phyloP scores from a whole-genome alignment of 2,329 filamentous ascomycete species.

The Neoscytalidium dimidiatum region DNA sequence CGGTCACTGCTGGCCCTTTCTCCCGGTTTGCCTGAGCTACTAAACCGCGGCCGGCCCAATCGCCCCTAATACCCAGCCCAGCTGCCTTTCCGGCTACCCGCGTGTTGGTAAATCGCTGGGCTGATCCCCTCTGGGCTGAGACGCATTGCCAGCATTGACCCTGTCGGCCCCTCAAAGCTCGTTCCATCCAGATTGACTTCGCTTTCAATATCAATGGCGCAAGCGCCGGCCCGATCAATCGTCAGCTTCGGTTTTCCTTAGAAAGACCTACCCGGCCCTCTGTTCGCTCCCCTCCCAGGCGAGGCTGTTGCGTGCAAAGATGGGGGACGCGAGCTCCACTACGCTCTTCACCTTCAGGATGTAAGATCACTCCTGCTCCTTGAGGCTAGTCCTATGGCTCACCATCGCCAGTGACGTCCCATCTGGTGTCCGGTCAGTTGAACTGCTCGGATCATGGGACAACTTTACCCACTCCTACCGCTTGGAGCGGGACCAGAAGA shows the following conservation, averaged over 20 bases:
- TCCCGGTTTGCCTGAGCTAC: not conserved
- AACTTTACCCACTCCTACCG: constrained; percentile 79
- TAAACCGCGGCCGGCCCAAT: not conserved
- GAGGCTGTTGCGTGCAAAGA: not conserved
- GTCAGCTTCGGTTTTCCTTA: not conserved
- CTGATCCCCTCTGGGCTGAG: not conserved
- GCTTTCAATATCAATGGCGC: constrained; percentile 3
- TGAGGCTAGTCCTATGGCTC: constrained; percentile 25
- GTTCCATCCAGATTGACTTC: constrained; percentile 11
- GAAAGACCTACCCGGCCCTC: not conserved
- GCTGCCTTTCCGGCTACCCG: not conserved
- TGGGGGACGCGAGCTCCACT: constrained; percentile 41
- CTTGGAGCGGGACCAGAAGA: constrained; percentile 78
- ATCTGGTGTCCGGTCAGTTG: constrained; percentile 64
- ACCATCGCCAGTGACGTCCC: constrained; percentile 36
- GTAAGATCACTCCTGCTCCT: constrained; percentile 33
- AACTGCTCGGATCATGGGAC: constrained; percentile 91
- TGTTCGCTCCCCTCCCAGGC: not conserved
- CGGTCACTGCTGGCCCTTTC: not conserved
- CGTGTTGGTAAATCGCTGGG: not conserved
- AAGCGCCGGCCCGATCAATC: not conserved
- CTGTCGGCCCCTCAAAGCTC: not conserved
- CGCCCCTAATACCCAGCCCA: not conserved
- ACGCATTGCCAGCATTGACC: constrained; percentile 2
- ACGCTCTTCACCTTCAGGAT: constrained; percentile 66